Evolutionary conservation across 2,329 filamentous ascomycete species (phyloP).

Genomic region (Sclerotinia nivalis): DNA sequence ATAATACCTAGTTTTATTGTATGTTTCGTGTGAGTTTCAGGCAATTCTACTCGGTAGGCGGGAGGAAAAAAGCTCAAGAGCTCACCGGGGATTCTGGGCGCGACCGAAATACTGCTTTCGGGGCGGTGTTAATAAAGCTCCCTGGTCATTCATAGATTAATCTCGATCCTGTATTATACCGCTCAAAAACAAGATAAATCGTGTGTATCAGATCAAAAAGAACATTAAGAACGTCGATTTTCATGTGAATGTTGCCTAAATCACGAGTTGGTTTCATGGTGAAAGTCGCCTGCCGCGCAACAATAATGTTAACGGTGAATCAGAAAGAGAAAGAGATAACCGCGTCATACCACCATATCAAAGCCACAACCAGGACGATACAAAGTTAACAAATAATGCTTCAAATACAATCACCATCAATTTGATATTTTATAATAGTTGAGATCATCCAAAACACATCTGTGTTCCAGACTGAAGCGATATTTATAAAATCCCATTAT

Average conservation of each 20-base stretch:
- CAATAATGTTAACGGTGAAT: background rate
- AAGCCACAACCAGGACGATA: background rate
- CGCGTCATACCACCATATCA: background rate
- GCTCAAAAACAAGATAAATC: too few relatives aligned
- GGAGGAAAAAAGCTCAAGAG: too few relatives aligned
- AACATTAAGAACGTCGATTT: background rate
- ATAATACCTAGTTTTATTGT: too few relatives aligned
- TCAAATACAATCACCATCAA: background rate
- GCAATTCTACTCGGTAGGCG: too few relatives aligned
- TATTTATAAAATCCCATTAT: background rate
- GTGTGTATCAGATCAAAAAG: background rate
- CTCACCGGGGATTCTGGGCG: too few relatives aligned
- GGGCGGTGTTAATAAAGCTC: too few relatives aligned
- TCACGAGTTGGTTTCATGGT: conserved; percentile 4
- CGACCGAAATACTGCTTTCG: too few relatives aligned
- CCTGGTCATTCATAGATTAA: too few relatives aligned
- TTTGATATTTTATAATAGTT: background rate
- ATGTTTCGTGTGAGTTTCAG: too few relatives aligned
- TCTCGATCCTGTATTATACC: too few relatives aligned
- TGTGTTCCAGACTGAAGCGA: background rate
- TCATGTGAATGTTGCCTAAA: conserved; percentile 1
- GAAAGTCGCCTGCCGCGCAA: conserved; percentile 20
- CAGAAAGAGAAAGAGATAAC: conserved; percentile 2
- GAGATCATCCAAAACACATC: background rate
- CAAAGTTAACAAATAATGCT: conserved; percentile 5